Percentiles rank a stretch among this genome's conserved stretches.
Evolutionary conservation across 257 asterid genomes (phyloP).

Genomic region (Striga asiatica): DNA sequence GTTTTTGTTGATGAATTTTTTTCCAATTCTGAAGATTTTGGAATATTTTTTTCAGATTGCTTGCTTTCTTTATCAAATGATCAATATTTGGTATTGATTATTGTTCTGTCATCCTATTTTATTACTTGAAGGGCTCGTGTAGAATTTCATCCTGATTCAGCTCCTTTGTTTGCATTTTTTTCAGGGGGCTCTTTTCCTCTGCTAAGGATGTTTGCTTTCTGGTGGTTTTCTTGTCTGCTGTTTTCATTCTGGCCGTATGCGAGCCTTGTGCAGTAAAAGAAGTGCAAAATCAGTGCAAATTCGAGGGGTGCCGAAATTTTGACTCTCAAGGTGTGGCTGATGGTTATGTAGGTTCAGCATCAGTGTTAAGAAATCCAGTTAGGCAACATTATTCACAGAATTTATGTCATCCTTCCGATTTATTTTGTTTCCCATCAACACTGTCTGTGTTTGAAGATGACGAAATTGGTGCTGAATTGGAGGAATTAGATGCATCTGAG

Average conservation of each 20-base stretch:
- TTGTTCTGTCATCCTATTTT: background rate
- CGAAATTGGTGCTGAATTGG: constrained; percentile 10
- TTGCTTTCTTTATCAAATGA: background rate
- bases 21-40: background rate
- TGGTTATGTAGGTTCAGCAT: constrained; percentile 19
- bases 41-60: background rate
- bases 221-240: constrained; percentile 15
- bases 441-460: constrained; percentile 22
- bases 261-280: constrained; percentile 18
- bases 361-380: constrained; percentile 13
- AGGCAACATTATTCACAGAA: constrained; percentile 13
- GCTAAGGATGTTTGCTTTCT: constrained; percentile 7
- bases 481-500: constrained; percentile 19
- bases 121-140: background rate
- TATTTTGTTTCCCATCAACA: constrained; percentile 57
- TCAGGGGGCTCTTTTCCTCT: constrained; percentile 12
- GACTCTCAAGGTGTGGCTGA: constrained; percentile 16
- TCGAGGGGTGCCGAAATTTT: constrained; percentile 21
- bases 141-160: too few species aligned
- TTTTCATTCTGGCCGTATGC: constrained; percentile 16
- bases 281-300: constrained; percentile 19
- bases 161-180: background rate
- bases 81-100: background rate
- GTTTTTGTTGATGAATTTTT: background rate
- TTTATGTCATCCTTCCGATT: constrained; percentile 30